A percentile compares a stretch with the other conserved stretches of the same genome.
Evolutionary conservation across 2,329 filamentous ascomycete species (phyloP).

Genomic region (Penicillium sp.): DNA sequence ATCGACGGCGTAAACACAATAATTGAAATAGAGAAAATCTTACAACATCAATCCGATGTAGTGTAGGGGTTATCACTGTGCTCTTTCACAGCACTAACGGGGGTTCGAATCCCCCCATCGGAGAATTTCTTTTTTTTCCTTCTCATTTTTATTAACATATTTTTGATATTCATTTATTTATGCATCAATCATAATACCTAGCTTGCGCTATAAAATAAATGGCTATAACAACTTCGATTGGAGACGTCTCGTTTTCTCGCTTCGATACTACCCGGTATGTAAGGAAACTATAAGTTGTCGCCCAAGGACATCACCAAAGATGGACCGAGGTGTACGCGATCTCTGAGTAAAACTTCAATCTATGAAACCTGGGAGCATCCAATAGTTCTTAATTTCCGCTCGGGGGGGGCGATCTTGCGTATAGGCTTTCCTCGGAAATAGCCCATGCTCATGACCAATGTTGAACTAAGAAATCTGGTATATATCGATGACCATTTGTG

Average conservation of each 20-base stretch:
- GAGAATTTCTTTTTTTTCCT: background rate
- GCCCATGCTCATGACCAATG: too few relatives aligned
- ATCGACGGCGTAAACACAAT: background rate
- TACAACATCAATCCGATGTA: conserved; percentile 9
- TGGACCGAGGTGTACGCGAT: background rate
- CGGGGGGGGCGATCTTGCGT: too few relatives aligned
- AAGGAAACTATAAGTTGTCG: background rate
- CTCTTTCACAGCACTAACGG: conserved; percentile 10
- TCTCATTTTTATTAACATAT: background rate
- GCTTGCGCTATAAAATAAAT: too few relatives aligned
- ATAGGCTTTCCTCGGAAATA: too few relatives aligned
- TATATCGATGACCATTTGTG: background rate
- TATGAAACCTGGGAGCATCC: too few relatives aligned
- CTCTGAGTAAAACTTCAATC: too few relatives aligned
- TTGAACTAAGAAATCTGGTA: background rate
- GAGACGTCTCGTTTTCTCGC: background rate
- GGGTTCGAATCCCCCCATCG: conserved; percentile 11
- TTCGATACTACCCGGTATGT: too few relatives aligned
- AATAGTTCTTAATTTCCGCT: too few relatives aligned
- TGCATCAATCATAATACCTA: background rate
- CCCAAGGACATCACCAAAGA: background rate
- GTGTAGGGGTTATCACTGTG: conserved; percentile 11
- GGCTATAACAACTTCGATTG: too few relatives aligned
- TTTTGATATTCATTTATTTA: background rate
- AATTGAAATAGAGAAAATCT: too few relatives aligned